Conservation (phyloP, 2,329 filamentous ascomycete genomes). For the Elsinoe necatrix region DNA sequence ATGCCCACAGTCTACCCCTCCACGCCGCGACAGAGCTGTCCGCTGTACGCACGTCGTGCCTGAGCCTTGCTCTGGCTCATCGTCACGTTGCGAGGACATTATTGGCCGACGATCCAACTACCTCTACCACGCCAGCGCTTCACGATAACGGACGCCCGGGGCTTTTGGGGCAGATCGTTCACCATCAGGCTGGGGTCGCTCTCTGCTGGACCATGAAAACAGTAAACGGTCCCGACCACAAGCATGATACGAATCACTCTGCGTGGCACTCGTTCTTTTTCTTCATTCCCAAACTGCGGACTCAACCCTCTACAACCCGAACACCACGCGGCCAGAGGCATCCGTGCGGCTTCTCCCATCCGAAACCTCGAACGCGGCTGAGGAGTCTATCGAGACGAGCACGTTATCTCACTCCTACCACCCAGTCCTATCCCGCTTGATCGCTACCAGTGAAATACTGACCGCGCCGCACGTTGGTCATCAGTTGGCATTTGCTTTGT, state of each 20-base stretch:
- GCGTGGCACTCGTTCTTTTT: not conserved
- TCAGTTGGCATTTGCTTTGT: not conserved
- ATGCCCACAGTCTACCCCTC: conserved; percentile 12
- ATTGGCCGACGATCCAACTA: conserved; percentile 5
- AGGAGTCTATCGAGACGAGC: conserved; percentile 2
- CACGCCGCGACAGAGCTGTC: not conserved
- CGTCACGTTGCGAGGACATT: not conserved
- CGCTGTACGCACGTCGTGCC: no score
- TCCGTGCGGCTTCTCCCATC: not conserved
- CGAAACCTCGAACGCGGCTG: conserved; percentile 6
- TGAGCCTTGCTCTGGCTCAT: not conserved
- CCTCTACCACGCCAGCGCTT: conserved; percentile 2
- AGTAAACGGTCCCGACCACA: conserved; percentile 1
- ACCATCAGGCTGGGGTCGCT: not conserved
- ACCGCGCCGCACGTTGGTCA: conserved; percentile 2
- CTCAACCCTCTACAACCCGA: not conserved
- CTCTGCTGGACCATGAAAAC: not conserved
- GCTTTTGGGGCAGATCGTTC: not conserved
- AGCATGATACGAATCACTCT: not conserved
- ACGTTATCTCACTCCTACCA: conserved; percentile 2
- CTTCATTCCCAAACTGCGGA: not conserved
- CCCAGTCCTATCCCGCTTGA: not conserved
- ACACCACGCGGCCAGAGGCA: not conserved
- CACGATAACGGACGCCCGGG: conserved; percentile 9
- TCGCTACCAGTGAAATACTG: not conserved